Evolutionary conservation across 176 grass and related monocot genomes (phyloP), one percentile per base, ranked within the genome.

Genomic region (Oryza glumipatula): DNA sequence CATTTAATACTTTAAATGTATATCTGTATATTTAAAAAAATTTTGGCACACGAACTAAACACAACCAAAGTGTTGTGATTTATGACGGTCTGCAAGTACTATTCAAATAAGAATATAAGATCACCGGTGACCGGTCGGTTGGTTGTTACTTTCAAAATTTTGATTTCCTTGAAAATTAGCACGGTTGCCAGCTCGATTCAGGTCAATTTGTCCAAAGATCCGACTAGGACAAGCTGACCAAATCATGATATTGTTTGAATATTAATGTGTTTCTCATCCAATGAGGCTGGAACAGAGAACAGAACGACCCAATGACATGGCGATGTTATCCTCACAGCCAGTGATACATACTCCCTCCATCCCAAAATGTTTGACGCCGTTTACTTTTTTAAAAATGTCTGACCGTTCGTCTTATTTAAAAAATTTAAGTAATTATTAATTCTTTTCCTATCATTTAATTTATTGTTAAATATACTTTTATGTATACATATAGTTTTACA

Each of bases 261-360:
- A 60, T 30, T 67, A 60, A n/a, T 44, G 60, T 54, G 44, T 11
- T 22, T 51, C 60, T 8, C n/a, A 33, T 54, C 74, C 39, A 7
- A 7, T 23, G 72, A 86, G 60, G 70, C 70, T 32, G 35, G 60
- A 67, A 44, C 21, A 23, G n/a, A 52, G 69, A 72, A 54, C 69
- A 52, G 21, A 28, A 13, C 4, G 30, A 26, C 68, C 56, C 43
- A 67, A 23, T 74, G 78, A 69, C 63, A 87, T 51, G 85, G 52
- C 75, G 51, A 46, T 16, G 6, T 22, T 61, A 85, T 78, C 73
- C 74, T 44, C 82, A 68, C 60, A 44, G 44, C 51, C 72, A 79
- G 9, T 6, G 15, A 36, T n/a, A 43, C 12, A 32, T 6, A 1
- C 24, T 24, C 24, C 24, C 24, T 24, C 24, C 24, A 24, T 24